Base-by-base conservation (phyloP, 129 eudicot genomes). In the Smallanthus sonchifolius region DNA sequence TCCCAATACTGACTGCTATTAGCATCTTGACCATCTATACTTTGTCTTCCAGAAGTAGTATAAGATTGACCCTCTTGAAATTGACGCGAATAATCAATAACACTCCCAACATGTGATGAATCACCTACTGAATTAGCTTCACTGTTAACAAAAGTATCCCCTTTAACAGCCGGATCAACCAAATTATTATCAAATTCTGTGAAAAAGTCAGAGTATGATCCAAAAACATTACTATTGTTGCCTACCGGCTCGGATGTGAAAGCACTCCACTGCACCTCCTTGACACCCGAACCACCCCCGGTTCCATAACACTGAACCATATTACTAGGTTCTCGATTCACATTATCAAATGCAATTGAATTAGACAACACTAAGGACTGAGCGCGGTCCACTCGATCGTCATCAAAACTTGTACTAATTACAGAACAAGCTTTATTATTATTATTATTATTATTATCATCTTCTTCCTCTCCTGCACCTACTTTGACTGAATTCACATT, bases 211-310 rank as follows among this genome's bases (percentile, higher is more conserved):
- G 86, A 81, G 60, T 81, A 83, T 10, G 96, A 86, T 47, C 92
- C 98, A 59, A 83, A 83, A 52, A 87, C 87, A 67, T 70, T 84
- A 37, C 67, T 43, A 74, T 61, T 83, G 45, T 83, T 81, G 73
- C 51, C 79, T 3, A 43, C 65, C 1, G 84, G 20, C 60, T 86
- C 89, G 4, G 91, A 14, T 76, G 68, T 81, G 72, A 94, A 94
- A 10, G 91, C 86, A 79, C 86, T 86, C 99, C 99, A 94, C 57
- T 82, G 89, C 65, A 94, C 97, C 85, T 83, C 96, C 83, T 94
- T 94, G 44, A 86, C 85, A 54, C 90, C 92, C 4, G 89, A 15
- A 73, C 76, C 74, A 72, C 82, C 73, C 7, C 68, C 84, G 3
- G 79, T 73, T 52, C 67, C 86, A 79, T 75, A 47, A 67, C 69